Base-by-base conservation (phyloP, 2,329 filamentous ascomycete species). In the Fusarium devonianum region DNA sequence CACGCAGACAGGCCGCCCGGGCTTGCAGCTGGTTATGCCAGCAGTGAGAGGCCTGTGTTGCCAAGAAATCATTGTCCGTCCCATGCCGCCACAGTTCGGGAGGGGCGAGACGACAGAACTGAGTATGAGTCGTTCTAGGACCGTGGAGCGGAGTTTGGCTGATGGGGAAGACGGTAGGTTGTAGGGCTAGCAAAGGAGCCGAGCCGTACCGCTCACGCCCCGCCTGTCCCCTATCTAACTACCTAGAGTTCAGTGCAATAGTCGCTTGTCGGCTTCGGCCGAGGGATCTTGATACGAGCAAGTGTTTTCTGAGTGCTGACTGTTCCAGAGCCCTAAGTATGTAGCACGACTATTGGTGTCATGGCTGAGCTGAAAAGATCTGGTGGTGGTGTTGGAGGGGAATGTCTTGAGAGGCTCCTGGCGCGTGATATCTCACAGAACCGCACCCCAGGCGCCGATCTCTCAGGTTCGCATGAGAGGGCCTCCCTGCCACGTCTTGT, bases 191-290 rank as follows among this genome's bases (percentile, higher is more conserved):
- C 14, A 59, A 37, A 54, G 49, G 61, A 58, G 47, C 50, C 59
- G 55, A 64, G 61, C 61, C 56, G 60, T 56, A 59, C 55, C 56
- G 52, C 56, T 59, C 49, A 40, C 50, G 40, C 52, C 56, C 56
- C 56, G 54, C 30, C 42, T 41, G 53, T 51, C 48, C 50, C 56
- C 41, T 36, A 52, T 39, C 42, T 52, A 56, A 49, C 49, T 57
- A 56, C 33, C 25, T 37, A 28, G 30, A 53, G 36, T 21, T 48
- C 21, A 38, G 14, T 42, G 22, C 21, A 38, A 14, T 42, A 17
- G 37, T 42, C 44, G 37, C 44, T 41, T 41, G 41, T 51, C 41
- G 43, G 48, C 36, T 57, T 57, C 56, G 33, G 56, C 51, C 52
- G 56, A 52, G 47, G n/a, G 49, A 48, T 17, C 47, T 50, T 36